Base-by-base conservation (phyloP, 2,329 filamentous ascomycete species). In the Fusarium setosum region DNA sequence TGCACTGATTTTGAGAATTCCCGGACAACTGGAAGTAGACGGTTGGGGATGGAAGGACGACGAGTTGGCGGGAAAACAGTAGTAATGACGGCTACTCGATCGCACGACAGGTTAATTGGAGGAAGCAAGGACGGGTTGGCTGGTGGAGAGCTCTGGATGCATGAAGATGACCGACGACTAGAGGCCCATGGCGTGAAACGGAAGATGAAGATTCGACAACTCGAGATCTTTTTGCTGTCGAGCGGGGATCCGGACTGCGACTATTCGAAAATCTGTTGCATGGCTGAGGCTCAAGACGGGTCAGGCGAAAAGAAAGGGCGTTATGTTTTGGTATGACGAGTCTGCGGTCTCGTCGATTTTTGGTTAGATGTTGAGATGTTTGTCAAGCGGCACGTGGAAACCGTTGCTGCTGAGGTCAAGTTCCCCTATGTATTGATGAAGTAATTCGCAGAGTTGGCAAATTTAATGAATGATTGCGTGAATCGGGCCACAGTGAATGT, bases 381-480 rank as follows among this genome's bases (percentile, higher is more conserved):
- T 61, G 65, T 68, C 65, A 67, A 65, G 65, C 65, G 37, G 53
- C 64, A 35, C 42, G 41, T 31, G 12, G 20, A 44, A 38, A 32
- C 29, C 42, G 52, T 41, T 51, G 52, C 56, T 41, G 56, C 64
- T 67, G 60, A 68, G 61, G 49, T 59, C 44, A 44, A 52, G 24
- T 68, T 67, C 64, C 63, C 60, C 55, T 67, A 62, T 68, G 64
- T 67, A 67, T 61, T 56, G 52, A 67, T 61, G 64, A 67, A 63
- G 51, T 65, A 67, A 61, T 58, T 63, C 13, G 45, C 48, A 54
- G 40, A 61, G 63, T 58, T 31, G 41, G 48, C 51, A 52, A 42
- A 29, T 40, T 48, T 57, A 48, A 40, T 44, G 31, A 58, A 65
- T 42, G 44, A 57, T 61, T 41, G n/a, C n/a, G n/a, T 23, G 38